Evolutionary conservation across 441 rosid species (phyloP).

Genomic region (Euphorbia schlechtendalii): DNA sequence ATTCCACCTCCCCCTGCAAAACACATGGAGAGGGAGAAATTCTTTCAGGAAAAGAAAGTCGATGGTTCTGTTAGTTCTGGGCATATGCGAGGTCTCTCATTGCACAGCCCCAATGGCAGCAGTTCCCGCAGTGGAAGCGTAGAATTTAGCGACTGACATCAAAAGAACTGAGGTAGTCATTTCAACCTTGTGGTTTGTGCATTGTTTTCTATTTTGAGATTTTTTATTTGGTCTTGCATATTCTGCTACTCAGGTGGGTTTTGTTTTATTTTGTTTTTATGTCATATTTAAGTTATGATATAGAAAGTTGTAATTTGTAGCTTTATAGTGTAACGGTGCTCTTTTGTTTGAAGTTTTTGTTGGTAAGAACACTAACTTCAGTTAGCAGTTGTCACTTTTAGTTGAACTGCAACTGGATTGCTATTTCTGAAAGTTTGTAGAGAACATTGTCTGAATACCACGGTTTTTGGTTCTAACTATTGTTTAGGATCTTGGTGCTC

Average conservation of each 20-base stretch:
- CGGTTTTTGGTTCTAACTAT: neutral
- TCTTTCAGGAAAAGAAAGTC: slow-evolving; percentile 73
- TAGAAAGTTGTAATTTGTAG: slow-evolving; percentile 10
- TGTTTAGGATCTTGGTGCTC: neutral
- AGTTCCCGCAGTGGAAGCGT: slow-evolving; percentile 80
- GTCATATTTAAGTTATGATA: neutral
- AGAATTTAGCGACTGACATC: slow-evolving; percentile 62
- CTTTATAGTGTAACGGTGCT: slow-evolving; percentile 2
- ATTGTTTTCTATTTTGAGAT: slow-evolving; percentile 14
- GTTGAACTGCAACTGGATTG: neutral
- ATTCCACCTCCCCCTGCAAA: slow-evolving; percentile 98
- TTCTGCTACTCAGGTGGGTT: slow-evolving; percentile 1
- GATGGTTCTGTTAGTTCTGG: slow-evolving; percentile 55
- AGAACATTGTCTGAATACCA: neutral
- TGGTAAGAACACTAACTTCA: neutral
- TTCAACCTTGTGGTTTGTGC: neutral
- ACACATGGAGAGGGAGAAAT: slow-evolving; percentile 76
- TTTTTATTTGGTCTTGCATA: neutral
- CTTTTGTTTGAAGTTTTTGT: neutral
- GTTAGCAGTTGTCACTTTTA: slow-evolving; percentile 12
- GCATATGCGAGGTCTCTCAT: slow-evolving; percentile 72
- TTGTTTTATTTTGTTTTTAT: neutral
- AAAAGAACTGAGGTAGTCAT: neutral
- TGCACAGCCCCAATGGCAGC: slow-evolving; percentile 80
- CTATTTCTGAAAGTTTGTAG: neutral